Conservation (phyloP, 1,284 basidiomycete genomes). For the Vanrija sp. region DNA sequence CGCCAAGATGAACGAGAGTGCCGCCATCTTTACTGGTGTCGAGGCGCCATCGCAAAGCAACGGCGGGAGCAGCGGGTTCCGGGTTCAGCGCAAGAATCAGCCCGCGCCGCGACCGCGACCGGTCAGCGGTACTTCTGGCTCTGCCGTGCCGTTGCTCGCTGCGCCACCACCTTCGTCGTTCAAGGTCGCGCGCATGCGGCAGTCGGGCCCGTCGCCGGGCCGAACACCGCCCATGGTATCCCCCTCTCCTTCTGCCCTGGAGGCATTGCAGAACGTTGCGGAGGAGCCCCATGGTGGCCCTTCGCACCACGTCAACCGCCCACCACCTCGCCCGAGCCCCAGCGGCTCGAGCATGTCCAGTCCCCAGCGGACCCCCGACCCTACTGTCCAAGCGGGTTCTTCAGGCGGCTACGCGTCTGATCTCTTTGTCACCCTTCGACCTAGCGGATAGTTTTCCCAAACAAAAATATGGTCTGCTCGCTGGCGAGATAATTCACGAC, state of each 20-base stretch:
- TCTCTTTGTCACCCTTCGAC: conserved; percentile 1
- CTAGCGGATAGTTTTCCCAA: too few species aligned
- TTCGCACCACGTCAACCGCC: background rate
- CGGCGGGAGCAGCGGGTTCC: background rate
- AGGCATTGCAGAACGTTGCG: too few species aligned
- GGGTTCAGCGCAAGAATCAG: background rate
- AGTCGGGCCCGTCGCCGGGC: background rate
- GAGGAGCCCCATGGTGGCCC: background rate
- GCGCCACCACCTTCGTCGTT: background rate
- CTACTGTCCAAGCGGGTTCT: too few species aligned
- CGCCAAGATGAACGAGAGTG: conserved; percentile 35
- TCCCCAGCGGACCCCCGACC: too few species aligned
- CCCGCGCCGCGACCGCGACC: background rate
- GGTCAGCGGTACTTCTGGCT: background rate
- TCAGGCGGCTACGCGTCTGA: background rate
- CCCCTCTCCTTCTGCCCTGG: too few species aligned
- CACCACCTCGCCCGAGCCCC: background rate
- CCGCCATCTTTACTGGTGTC: conserved; percentile 40
- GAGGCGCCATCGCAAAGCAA: conserved; percentile 15
- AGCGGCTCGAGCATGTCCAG: too few species aligned
- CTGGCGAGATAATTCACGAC: too few species aligned
- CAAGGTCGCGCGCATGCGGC: background rate
- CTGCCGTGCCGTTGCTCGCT: background rate
- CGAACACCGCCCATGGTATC: background rate
- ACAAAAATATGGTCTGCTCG: too few species aligned